These are phyloP conservation scores for Metschnikowia picachoensis DNA, from an alignment of 805 yeast species.

Conservation along the genomic window DNA sequence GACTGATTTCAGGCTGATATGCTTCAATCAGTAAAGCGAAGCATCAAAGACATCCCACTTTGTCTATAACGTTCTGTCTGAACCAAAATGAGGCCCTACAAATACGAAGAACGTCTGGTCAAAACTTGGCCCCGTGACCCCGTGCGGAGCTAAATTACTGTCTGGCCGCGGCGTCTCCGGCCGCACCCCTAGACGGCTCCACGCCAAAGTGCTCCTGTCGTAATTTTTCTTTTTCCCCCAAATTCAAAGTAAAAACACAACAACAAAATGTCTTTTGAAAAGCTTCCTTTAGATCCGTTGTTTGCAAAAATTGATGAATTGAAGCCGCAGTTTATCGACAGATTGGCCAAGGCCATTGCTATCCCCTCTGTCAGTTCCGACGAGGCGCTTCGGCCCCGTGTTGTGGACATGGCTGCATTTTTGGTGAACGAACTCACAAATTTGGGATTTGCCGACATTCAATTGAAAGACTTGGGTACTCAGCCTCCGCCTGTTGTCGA, in stretches of 20 bases:
- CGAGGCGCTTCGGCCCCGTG: slow-evolving; percentile 82
- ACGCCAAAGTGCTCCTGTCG: not conserved
- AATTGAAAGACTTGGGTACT: slow-evolving; percentile 75
- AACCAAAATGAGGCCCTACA: too few species aligned
- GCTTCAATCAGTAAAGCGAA: too few species aligned
- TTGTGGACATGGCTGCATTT: slow-evolving; percentile 85
- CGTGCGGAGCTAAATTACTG: too few species aligned
- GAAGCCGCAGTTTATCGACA: slow-evolving; percentile 66
- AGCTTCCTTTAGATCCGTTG: slow-evolving; percentile 40
- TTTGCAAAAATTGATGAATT: slow-evolving; percentile 68
- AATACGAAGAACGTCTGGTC: too few species aligned
- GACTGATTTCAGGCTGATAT: too few species aligned
- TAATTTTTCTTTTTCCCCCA: not conserved
- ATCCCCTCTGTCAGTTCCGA: slow-evolving; percentile 95
- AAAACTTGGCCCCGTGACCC: too few species aligned
- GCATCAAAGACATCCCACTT: too few species aligned
- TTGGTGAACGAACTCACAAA: slow-evolving; percentile 61
- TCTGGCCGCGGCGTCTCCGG: not conserved
- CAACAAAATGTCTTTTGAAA: slow-evolving; percentile 35
- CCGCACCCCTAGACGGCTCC: slow-evolving; percentile 3
- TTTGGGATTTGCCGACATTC: slow-evolving; percentile 80
- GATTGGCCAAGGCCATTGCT: slow-evolving; percentile 80
- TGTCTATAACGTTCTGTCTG: too few species aligned
- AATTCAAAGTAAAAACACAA: not conserved
- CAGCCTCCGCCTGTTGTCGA: slow-evolving; percentile 90